Evolutionary conservation across 495 filamentous ascomycete genomes (phyloP), one percentile per base, ranked within the genome.

Genomic region (Talaromyces adpressus): DNA sequence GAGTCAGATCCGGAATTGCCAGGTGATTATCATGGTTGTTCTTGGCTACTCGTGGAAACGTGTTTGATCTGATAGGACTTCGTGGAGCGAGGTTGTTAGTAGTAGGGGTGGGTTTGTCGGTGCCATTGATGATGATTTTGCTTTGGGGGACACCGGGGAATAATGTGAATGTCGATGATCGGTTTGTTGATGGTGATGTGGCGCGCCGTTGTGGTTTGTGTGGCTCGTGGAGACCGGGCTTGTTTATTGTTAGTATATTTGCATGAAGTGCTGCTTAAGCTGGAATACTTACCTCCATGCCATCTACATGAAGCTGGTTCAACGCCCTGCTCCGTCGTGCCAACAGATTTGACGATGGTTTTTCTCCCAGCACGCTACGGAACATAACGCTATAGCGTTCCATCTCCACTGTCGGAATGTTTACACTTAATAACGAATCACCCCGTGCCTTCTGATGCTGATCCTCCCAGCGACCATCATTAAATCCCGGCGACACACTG

Each of bases 311-410:
- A 6, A 90, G 76, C 64, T 82, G 86, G 64, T 89, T 83, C 59
- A 90, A 70, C 0, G 86, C 89, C 39, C 84, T 89, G 69, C 90
- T 88, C 47, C 89, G 81, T 68, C 89, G 81, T 68, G 84, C 81
- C 57, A 91, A 76, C 29, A 91, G 76, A 14, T 73, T 71, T 61
- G 79, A 72, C 68, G 78, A 68, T 45, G 68, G 69, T 51, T 78
- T 78, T 12, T 62, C 27, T 60, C 81, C 71, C 57, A 97, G 79
- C 8, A 97, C 81, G 51, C 83, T 86, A 54, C 88, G 84, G 73
- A 98, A 98, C 93, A 98, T 97, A 58, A 98, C 84, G 63, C 91
- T 96, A 66, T 97, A 98, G 23, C 93, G 81, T 70, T 97, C 93
- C 80, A 98, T 80, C 59, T 91, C 79, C 47, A 90, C 81, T 36